Conservation (phyloP, 2,329 filamentous ascomycete genomes). For the Cadophora luteo-olivacea region DNA sequence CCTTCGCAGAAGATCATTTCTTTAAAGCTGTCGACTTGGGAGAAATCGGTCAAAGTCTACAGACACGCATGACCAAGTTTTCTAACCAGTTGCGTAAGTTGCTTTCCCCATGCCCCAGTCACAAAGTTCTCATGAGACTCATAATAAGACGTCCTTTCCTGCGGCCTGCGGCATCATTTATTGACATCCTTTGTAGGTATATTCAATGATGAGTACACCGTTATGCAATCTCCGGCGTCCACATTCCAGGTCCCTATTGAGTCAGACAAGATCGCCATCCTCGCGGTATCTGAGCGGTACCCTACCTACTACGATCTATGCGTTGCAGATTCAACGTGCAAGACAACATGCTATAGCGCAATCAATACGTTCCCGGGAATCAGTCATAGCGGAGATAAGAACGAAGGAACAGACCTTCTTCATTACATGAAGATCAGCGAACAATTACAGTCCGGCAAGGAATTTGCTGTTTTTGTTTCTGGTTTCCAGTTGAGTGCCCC, state of each 20-base stretch:
- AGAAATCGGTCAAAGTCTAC: slow-evolving; percentile 37
- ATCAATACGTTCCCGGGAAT: slow-evolving; percentile 33
- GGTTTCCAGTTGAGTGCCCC: slow-evolving; percentile 29
- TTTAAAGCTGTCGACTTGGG: slow-evolving; percentile 41
- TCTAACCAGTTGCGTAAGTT: slow-evolving; percentile 28
- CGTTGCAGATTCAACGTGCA: slow-evolving; percentile 34
- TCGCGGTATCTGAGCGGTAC: slow-evolving; percentile 35
- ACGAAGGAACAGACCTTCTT: slow-evolving; percentile 31
- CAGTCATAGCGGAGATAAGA: slow-evolving; percentile 38
- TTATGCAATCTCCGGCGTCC: slow-evolving; percentile 35
- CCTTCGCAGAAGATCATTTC: slow-evolving; percentile 39
- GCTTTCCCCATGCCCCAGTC: not conserved
- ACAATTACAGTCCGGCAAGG: slow-evolving; percentile 27
- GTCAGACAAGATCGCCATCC: slow-evolving; percentile 32
- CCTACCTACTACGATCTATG: slow-evolving; percentile 43
- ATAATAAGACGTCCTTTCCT: not conserved
- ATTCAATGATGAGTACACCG: slow-evolving; percentile 34
- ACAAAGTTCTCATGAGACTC: not conserved
- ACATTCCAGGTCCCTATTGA: slow-evolving; percentile 34
- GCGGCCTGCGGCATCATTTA: not conserved
- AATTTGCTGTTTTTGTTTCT: slow-evolving; percentile 39
- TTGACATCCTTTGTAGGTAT: slow-evolving; percentile 23
- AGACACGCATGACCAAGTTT: slow-evolving; percentile 36
- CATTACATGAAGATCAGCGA: slow-evolving; percentile 33
- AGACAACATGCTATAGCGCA: slow-evolving; percentile 35